Evolutionary conservation across 805 yeast species (phyloP).

Genomic region (Sugiyamaella chiloensis): DNA sequence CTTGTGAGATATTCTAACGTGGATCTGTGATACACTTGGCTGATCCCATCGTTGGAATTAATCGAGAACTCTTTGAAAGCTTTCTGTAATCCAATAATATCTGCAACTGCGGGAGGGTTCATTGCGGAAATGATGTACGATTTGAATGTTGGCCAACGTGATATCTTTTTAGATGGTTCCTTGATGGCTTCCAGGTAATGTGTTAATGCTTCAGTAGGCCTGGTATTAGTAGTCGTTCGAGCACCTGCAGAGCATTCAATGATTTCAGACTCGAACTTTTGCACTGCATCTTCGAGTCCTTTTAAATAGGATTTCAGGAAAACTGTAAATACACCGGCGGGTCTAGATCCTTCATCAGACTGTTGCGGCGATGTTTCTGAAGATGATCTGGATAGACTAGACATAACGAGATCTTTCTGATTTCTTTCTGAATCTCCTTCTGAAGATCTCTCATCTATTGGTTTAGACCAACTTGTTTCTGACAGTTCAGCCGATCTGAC

Average conservation of each 20-base stretch:
- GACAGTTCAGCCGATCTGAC: no score
- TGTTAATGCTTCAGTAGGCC: no score
- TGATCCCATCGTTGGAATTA: not conserved
- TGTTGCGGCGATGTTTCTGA: no score
- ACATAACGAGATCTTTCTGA: no score
- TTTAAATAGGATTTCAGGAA: not conserved
- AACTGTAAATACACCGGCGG: not conserved
- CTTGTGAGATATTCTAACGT: slow-evolving; percentile 3
- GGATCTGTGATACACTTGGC: not conserved
- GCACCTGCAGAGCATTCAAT: not conserved
- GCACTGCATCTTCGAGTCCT: not conserved
- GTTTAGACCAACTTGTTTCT: no score
- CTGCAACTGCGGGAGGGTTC: not conserved
- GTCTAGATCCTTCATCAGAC: no score
- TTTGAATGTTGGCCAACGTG: not conserved
- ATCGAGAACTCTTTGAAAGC: not conserved
- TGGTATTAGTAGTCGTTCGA: no score
- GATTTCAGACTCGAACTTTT: not conserved
- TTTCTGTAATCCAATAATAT: not conserved
- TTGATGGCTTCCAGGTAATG: not conserved
- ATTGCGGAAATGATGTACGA: not conserved
- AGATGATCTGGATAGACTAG: no score
- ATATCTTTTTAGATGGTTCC: not conserved
- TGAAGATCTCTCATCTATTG: no score
- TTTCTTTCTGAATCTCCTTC: no score